Percentiles rank a stretch among this genome's conserved stretches.
These are phyloP conservation scores for Datisca glomerata DNA, from an alignment of 306 rosid genomes.

Conservation along the genomic window DNA sequence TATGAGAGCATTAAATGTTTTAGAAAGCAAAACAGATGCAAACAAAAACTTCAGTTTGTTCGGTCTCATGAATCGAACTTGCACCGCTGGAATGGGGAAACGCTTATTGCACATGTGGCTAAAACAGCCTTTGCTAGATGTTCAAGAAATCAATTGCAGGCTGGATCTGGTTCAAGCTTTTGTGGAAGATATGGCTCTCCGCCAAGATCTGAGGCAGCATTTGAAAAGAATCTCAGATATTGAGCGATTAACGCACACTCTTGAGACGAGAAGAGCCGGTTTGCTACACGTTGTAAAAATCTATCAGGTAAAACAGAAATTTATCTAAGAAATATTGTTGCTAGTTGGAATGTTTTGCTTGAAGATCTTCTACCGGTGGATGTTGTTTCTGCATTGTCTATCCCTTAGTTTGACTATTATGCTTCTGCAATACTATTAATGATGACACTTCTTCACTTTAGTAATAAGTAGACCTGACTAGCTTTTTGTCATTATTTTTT, in stretches of 20 bases:
- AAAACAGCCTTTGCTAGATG: slow-evolving; percentile 85
- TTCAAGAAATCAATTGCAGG: slow-evolving; percentile 62
- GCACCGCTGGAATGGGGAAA: slow-evolving; percentile 99
- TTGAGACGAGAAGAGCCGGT: slow-evolving; percentile 78
- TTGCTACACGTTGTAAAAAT: slow-evolving; percentile 87
- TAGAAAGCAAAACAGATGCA: slow-evolving; percentile 89
- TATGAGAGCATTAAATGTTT: slow-evolving; percentile 79
- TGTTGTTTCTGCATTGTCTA: too few relatives aligned
- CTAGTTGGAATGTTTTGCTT: neutral
- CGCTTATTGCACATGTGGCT: slow-evolving; percentile 88
- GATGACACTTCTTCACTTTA: too few relatives aligned
- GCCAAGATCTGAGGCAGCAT: slow-evolving; percentile 84
- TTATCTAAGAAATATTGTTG: neutral
- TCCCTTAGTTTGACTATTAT: neutral
- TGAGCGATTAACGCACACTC: slow-evolving; percentile 65
- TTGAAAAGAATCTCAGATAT: slow-evolving; percentile 85
- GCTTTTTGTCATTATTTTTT: too few relatives aligned
- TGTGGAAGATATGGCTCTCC: slow-evolving; percentile 77
- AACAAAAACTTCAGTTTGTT: slow-evolving; percentile 92
- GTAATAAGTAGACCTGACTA: too few relatives aligned
- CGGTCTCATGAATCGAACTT: slow-evolving; percentile 94
- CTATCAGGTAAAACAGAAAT: slow-evolving; percentile 49
- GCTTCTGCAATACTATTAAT: slow-evolving; percentile 5
- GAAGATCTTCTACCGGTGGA: too few relatives aligned
- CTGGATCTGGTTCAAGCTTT: slow-evolving; percentile 85